Percentiles rank a stretch among this genome's conserved stretches.
Conservation (phyloP, 2,329 filamentous ascomycete species). For the Trichoderma sp. region DNA sequence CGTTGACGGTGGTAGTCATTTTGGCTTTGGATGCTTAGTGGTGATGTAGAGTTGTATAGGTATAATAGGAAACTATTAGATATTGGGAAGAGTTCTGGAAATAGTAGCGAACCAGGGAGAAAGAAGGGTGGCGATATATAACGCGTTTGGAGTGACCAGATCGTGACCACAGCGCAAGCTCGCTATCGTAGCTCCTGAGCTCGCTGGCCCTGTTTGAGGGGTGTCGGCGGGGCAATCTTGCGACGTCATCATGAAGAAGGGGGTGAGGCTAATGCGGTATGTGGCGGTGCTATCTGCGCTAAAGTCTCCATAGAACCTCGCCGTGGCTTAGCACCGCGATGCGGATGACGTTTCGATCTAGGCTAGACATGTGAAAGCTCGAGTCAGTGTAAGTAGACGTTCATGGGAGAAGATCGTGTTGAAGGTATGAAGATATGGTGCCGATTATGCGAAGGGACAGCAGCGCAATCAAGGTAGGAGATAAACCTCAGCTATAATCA, state of each 20-base stretch:
- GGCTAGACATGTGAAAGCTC: conserved; percentile 11
- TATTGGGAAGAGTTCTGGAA: not conserved
- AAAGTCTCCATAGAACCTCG: not conserved
- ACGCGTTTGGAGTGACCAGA: conserved; percentile 4
- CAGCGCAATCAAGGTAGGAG: too few relatives aligned
- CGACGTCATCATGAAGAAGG: conserved; percentile 30
- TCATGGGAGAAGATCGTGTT: not conserved
- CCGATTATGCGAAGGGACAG: too few relatives aligned
- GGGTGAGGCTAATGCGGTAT: conserved; percentile 16
- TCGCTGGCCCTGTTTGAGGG: conserved; percentile 9
- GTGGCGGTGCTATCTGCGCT: conserved; percentile 22
- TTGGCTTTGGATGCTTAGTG: not conserved
- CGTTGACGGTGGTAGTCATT: conserved; percentile 66
- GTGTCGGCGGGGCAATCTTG: conserved; percentile 29
- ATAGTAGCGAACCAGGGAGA: not conserved
- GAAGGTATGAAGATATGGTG: too few relatives aligned
- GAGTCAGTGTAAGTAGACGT: not conserved
- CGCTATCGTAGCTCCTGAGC: conserved; percentile 10
- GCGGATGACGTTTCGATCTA: conserved; percentile 7
- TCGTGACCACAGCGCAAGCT: conserved; percentile 23
- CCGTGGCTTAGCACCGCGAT: conserved; percentile 11
- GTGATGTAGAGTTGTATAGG: not conserved
- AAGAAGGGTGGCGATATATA: conserved; percentile 22
- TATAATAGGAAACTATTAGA: not conserved
- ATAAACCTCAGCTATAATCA: not conserved